Percentiles rank a stretch among this genome's conserved stretches.
Evolutionary conservation across 176 grass and related monocot species (phyloP).

Genomic region (Musa acuminata): DNA sequence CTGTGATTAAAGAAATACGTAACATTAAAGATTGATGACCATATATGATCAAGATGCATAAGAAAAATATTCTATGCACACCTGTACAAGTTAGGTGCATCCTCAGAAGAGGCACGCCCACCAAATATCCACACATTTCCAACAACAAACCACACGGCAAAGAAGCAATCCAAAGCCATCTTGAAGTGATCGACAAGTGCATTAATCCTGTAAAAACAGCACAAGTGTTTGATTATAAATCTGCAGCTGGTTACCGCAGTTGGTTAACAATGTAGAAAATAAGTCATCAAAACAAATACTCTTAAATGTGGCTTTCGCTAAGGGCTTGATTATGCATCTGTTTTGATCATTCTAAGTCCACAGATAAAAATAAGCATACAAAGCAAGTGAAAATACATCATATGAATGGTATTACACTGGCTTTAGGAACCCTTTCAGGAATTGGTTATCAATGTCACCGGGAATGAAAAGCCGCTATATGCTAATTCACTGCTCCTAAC

Average conservation of each 20-base stretch:
- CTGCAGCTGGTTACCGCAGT: background rate
- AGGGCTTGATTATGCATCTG: background rate
- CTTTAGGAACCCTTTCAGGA: too few relatives aligned
- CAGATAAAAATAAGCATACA: background rate
- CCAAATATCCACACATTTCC: slow-evolving; percentile 97
- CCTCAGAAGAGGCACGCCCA: slow-evolving; percentile 44
- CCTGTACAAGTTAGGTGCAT: slow-evolving; percentile 82
- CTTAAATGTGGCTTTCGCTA: background rate
- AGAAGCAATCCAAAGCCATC: slow-evolving; percentile 80
- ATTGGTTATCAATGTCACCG: too few relatives aligned
- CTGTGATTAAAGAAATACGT: slow-evolving; percentile 29
- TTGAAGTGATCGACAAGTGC: slow-evolving; percentile 73
- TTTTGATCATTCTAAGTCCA: background rate
- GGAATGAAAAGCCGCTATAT: too few relatives aligned
- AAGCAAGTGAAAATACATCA: background rate
- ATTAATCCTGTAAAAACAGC: slow-evolving; percentile 48
- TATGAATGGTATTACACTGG: background rate
- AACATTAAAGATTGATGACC: background rate
- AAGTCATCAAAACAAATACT: too few relatives aligned
- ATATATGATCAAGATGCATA: background rate
- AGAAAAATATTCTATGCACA: slow-evolving; percentile 20
- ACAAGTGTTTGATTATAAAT: background rate
- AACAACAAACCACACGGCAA: slow-evolving; percentile 91
- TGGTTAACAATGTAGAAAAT: background rate
- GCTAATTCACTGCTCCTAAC: background rate